phyloP scores from a whole-genome alignment of 1,139 yeast genomes.

The Meyerozyma elateridarum region DNA sequence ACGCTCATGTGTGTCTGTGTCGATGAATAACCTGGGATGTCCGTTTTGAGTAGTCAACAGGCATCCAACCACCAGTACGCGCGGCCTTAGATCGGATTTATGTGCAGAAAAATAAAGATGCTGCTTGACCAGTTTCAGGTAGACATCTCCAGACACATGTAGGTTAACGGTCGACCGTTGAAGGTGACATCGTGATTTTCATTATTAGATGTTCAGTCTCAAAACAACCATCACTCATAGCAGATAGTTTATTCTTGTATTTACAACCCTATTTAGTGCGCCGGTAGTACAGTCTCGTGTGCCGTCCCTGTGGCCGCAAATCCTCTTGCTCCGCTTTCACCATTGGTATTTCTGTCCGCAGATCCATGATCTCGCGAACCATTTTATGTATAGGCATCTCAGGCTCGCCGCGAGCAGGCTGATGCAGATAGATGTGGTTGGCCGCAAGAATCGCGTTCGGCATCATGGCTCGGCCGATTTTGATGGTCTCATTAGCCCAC shows the following conservation, averaged over 20 bases:
- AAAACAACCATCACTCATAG: too few species aligned
- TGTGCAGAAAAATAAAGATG: background rate
- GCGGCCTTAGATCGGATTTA: conserved; percentile 4
- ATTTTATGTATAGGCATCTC: conserved; percentile 21
- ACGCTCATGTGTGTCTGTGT: conserved; percentile 3
- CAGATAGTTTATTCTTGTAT: too few species aligned
- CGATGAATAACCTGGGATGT: conserved; percentile 1
- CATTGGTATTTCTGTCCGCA: conserved; percentile 7
- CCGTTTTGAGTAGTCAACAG: background rate
- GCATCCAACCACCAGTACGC: background rate
- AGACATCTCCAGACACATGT: too few species aligned
- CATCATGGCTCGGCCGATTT: conserved; percentile 64
- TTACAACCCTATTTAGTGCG: too few species aligned
- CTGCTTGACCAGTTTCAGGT: too few species aligned
- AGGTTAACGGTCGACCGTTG: too few species aligned
- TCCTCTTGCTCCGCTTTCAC: conserved; percentile 24
- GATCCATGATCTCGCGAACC: conserved; percentile 28
- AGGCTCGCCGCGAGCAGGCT: conserved; percentile 11
- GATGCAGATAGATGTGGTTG: conserved; percentile 33
- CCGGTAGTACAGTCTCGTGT: conserved; percentile 37
- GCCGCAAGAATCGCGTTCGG: conserved; percentile 49
- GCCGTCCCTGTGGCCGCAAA: conserved; percentile 28
- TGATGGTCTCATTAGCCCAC: conserved; percentile 69
- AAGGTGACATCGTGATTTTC: too few species aligned
- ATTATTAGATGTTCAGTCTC: too few species aligned